These are phyloP conservation scores for Carex sylvatica DNA, from an alignment of 202 grass and related monocot genomes.

Conservation along the genomic window DNA sequence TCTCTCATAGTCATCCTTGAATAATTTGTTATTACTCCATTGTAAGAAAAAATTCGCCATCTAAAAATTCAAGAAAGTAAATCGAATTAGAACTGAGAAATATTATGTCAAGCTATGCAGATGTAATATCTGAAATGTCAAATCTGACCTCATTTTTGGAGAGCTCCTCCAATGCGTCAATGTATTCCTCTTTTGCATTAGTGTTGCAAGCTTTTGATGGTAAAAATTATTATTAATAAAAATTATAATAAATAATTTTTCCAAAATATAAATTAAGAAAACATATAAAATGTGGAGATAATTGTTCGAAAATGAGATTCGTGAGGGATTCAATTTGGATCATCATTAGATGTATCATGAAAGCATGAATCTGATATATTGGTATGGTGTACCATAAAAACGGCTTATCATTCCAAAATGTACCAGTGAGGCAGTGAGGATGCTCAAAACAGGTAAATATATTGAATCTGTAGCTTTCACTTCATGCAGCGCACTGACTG, in stretches of 20 bases:
- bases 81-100: not conserved
- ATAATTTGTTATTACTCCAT: not conserved
- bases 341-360: not conserved
- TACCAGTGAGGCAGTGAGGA: not conserved
- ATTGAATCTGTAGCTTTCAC: no score
- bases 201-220: not conserved
- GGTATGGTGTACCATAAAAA: not conserved
- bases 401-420: not conserved
- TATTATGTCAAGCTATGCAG: not conserved
- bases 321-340: not conserved
- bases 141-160: slow-evolving; percentile 2
- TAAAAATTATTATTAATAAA: not conserved
- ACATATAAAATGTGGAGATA: not conserved
- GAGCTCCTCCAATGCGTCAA: not conserved
- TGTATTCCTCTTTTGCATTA: not conserved
- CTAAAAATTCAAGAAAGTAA: not conserved
- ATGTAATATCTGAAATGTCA: not conserved
- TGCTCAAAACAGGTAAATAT: not conserved
- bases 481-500: no score
- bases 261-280: no score
- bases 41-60: not conserved
- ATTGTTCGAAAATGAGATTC: not conserved
- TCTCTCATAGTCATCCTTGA: not conserved
- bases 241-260: no score
- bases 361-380: not conserved